These are phyloP conservation scores for Penicillium canariense DNA, from an alignment of 495 filamentous ascomycete species.

Conservation along the genomic window DNA sequence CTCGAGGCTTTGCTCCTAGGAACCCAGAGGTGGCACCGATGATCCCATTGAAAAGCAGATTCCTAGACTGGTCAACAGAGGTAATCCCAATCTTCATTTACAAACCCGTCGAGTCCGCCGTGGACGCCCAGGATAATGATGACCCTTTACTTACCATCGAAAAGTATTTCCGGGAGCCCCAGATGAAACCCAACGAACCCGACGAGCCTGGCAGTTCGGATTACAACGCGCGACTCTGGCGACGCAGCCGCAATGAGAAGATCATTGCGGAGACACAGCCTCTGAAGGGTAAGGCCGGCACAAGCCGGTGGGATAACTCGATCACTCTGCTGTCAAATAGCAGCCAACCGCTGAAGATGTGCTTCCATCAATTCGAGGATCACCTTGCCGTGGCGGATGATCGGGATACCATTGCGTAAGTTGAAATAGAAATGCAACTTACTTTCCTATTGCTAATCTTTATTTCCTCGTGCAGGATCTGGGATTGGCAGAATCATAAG, in stretches of 20 bases:
- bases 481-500: conserved; percentile 81
- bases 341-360: conserved; percentile 85
- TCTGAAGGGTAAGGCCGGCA: conserved; percentile 81
- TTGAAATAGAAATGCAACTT: conserved; percentile 2
- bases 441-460: conserved; percentile 24
- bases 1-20: conserved; percentile 66
- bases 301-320: conserved; percentile 76
- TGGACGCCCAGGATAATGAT: background rate
- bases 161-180: conserved; percentile 93
- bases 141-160: conserved; percentile 33
- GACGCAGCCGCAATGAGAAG: conserved; percentile 85
- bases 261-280: conserved; percentile 90
- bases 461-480: conserved; percentile 54
- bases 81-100: conserved; percentile 38
- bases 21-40: conserved; percentile 51
- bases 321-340: conserved; percentile 78
- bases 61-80: conserved; percentile 94
- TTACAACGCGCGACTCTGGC: conserved; percentile 94
- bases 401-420: conserved; percentile 73
- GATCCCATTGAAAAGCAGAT: conserved; percentile 76
- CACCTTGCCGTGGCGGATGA: conserved; percentile 94
- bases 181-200: conserved; percentile 94
- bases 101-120: conserved; percentile 3
- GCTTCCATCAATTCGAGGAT: conserved; percentile 97
- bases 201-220: conserved; percentile 97